A percentile compares a stretch with the other conserved stretches of the same genome.
Conservation (phyloP, 352 stramenopile genomes). For the Globisporangium spinosum region DNA sequence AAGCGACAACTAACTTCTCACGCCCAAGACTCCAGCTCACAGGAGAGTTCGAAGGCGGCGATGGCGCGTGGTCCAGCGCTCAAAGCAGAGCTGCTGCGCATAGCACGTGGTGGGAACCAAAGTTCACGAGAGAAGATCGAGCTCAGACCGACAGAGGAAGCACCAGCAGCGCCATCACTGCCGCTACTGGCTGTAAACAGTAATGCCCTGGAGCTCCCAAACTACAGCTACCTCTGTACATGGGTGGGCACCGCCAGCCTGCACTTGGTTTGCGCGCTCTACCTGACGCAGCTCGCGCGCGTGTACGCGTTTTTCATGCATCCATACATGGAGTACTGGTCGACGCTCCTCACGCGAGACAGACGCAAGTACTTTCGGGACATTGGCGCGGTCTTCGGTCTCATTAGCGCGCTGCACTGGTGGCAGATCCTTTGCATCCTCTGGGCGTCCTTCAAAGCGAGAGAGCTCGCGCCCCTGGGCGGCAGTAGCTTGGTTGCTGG, state of each 20-base stretch:
- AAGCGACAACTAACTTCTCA: too few species aligned
- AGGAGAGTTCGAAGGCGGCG: too few species aligned
- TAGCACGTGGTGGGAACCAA: too few species aligned
- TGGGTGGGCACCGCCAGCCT: neutral
- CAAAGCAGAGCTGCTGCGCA: too few species aligned
- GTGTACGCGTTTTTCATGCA: neutral
- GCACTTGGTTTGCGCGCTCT: neutral
- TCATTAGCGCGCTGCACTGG: constrained; percentile 9
- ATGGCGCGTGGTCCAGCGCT: too few species aligned
- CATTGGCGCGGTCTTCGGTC: neutral
- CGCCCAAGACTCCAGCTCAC: too few species aligned
- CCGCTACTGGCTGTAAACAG: neutral
- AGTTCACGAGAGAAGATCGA: too few species aligned
- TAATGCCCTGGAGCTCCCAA: neutral
- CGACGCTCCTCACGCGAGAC: neutral
- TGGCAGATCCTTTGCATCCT: neutral
- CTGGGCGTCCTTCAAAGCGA: neutral
- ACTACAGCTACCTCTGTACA: neutral
- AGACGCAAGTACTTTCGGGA: neutral
- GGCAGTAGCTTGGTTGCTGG: neutral
- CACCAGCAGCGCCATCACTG: too few species aligned
- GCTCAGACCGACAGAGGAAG: too few species aligned
- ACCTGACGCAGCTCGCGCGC: constrained; percentile 1
- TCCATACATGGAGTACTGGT: constrained; percentile 8
- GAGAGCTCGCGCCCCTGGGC: neutral